Conservation (phyloP, 164 flowering plant genomes). For the Taxillus chinensis region DNA sequence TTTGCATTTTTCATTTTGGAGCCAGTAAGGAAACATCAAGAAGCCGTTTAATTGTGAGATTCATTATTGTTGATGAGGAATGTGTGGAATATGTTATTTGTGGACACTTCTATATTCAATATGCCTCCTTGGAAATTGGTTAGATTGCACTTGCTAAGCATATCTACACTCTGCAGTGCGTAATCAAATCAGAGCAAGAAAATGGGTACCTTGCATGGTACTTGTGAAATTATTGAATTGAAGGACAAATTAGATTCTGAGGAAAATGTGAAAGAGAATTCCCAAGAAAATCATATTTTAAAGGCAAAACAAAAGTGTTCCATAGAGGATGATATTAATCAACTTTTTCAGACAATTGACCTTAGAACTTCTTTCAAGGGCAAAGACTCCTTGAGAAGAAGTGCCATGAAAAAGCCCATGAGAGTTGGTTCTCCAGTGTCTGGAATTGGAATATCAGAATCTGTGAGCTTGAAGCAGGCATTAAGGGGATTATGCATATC, state of each 20-base stretch:
- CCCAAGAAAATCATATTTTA: slow-evolving; percentile 10
- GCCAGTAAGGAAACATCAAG: not conserved
- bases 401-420: slow-evolving; percentile 60
- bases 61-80: slow-evolving; percentile 14
- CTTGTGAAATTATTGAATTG: slow-evolving; percentile 61
- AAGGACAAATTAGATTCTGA: slow-evolving; percentile 28
- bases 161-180: not conserved
- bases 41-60: slow-evolving; percentile 1
- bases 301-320: slow-evolving; percentile 27
- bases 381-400: slow-evolving; percentile 27
- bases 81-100: slow-evolving; percentile 4
- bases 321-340: slow-evolving; percentile 55
- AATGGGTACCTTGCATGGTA: slow-evolving; percentile 29
- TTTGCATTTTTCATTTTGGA: slow-evolving; percentile 13
- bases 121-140: slow-evolving; percentile 25
- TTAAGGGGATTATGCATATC: slow-evolving; percentile 80
- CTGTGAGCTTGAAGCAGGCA: slow-evolving; percentile 79
- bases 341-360: slow-evolving; percentile 49
- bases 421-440: slow-evolving; percentile 41
- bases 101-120: slow-evolving; percentile 7
- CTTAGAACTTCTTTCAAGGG: slow-evolving; percentile 25
- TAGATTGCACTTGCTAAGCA: slow-evolving; percentile 9
- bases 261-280: slow-evolving; percentile 11
- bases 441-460: slow-evolving; percentile 67
- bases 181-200: slow-evolving; percentile 2